A percentile compares a stretch with the other conserved stretches of the same genome.
Conservation (phyloP, 2,329 filamentous ascomycete species). For the Metarhizium album region DNA sequence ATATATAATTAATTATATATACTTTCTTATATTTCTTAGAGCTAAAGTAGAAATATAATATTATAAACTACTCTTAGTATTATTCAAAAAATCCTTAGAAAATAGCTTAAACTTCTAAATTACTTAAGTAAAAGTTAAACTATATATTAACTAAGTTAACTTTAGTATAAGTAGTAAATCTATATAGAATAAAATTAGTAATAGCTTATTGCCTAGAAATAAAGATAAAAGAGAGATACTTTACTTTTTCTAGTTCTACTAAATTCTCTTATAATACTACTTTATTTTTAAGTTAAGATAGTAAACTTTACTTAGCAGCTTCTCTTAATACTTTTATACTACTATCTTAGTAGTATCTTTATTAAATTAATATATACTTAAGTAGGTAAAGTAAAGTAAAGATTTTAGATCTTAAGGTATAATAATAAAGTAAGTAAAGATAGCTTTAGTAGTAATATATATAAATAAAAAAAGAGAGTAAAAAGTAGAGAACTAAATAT, state of each 20-base stretch:
- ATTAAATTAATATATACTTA: neutral
- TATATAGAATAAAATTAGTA: neutral
- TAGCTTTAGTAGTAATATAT: too few species aligned
- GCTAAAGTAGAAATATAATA: neutral
- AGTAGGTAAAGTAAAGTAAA: neutral
- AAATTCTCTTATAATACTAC: slow-evolving; percentile 1
- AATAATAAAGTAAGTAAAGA: neutral
- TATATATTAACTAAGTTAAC: neutral
- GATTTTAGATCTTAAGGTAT: neutral
- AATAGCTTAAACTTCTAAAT: neutral
- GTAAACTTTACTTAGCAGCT: neutral
- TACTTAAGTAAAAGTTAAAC: slow-evolving; percentile 2
- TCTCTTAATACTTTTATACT: slow-evolving; percentile 1
- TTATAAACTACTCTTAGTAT: neutral
- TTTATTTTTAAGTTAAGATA: neutral
- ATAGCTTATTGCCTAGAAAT: neutral
- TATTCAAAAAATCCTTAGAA: slow-evolving; percentile 1
- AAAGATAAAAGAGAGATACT: neutral
- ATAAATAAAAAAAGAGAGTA: too few species aligned
- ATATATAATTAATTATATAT: neutral
- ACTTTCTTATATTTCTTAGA: slow-evolving; percentile 3
- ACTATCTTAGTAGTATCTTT: neutral
- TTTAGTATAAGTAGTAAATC: neutral
- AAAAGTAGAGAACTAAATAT: too few species aligned
- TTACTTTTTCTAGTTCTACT: slow-evolving; percentile 1